Base-by-base conservation (phyloP, 192 early-diverging fungal genomes). In the Linnemannia elongata region DNA sequence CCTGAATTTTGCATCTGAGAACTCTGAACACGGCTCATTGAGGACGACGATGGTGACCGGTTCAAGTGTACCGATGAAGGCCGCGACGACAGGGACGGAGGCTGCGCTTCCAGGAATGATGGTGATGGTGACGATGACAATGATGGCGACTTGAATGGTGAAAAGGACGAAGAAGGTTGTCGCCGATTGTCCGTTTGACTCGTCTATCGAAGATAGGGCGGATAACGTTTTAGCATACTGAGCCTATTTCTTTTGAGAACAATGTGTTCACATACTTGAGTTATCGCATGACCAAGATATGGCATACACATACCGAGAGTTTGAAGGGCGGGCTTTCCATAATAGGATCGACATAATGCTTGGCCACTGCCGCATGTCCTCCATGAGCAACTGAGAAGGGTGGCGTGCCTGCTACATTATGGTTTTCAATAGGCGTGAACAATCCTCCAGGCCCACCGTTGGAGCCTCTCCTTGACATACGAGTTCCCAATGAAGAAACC, bases 131-230 rank as follows among this genome's bases (percentile, higher is more conserved):
- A 90, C 4, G 89, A 88, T 30, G 89, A 90, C 60, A 89, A 66
- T 4, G 88, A 89, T n/a, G 80, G 83, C 15, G 83, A 82, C 69
- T 90, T 90, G 85, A 90, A 90, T 20, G 89, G 89, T 1, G 87
- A 80, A 39, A 86, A 85, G 4, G 68, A 75, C 27, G 83, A 88
- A 8, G 69, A 76, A 13, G 79, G 35, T 7, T 69, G 77, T 12
- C 81, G 71, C 20, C 76, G 82, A 22, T 52, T 76, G 33, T 86
- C 86, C 33, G 78, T 35, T 12, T 90, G 80, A n/a, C 82, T 86
- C n/a, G 84, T 41, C 81, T 83, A 83, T 41, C 6, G 18, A 36
- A 22, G 13, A 69, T 39, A 49, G 3, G 4, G 49, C 18, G 47
- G 36, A 9, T 33, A 33, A 33, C 60, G 18, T 17, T 4, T 52